Base-by-base conservation (phyloP, 2,329 filamentous ascomycete species). In the Talaromyces sp. region DNA sequence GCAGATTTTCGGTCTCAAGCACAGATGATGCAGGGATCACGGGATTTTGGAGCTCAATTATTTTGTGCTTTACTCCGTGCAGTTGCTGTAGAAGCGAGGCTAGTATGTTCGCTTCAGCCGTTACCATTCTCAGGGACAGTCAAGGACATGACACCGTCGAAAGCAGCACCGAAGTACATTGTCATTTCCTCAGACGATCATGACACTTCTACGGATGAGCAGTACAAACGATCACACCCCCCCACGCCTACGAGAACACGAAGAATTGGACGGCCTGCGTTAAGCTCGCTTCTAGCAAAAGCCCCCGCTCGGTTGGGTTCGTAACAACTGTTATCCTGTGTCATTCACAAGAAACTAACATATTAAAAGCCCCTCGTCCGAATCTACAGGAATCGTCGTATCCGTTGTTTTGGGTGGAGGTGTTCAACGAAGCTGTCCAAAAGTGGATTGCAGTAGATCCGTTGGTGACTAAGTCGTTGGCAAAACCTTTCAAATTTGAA, bases 351-450 rank as follows among this genome's bases (percentile, higher is more conserved):
- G 10, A 14, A 17, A 57, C 49, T 65, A 62, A 51, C 49, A n/a
- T 46, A 54, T 52, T 20, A 40, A 76, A 29, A 46, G 71, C 70
- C 10, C 70, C 74, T 20, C 68, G 70, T 30, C 73, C 72, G 17
- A 74, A 67, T 13, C 82, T 88, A 10, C 81, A 80, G 20, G 90
- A 93, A 65, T 92, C 91, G 0, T 72, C 83, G 0, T 90, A 87
- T 64, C 94, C 94, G 0, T 81, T 97, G 3, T 97, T 91, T 68
- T 99, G 94, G 94, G 87, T 97, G 0, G 94, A 99, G 74, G 87
- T 90, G 3, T 89, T 96, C 59, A 92, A 97, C 58, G 79, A 86
- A 48, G 88, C 89, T 0, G 85, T 91, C 58, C 90, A 97, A 68
- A 96, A 91, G 76, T 99, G 94, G 94, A 84, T 96, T 50, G 83